These are phyloP conservation scores for Nymphaea colorata DNA, from an alignment of 164 flowering plant genomes.

Conservation along the genomic window DNA sequence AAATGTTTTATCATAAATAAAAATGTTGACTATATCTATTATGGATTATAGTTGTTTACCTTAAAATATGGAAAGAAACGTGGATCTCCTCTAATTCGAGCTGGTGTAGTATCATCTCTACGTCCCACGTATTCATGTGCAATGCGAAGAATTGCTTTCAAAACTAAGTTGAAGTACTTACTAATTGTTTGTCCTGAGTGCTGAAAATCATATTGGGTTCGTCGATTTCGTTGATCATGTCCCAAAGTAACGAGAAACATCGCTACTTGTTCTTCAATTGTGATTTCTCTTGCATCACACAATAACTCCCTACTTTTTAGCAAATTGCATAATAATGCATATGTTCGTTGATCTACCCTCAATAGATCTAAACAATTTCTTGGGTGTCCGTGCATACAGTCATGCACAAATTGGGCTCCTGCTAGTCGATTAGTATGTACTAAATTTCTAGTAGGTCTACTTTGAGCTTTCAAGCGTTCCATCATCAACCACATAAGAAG, in stretches of 20 bases:
- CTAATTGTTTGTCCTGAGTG: slow-evolving; percentile 1
- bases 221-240: slow-evolving; percentile 2
- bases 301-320: slow-evolving; percentile 2
- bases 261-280: slow-evolving; percentile 9
- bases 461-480: no score
- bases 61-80: slow-evolving; percentile 6
- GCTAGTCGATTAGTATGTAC: no score
- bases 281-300: slow-evolving; percentile 2
- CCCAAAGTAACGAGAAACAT: slow-evolving; percentile 7
- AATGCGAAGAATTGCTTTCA: slow-evolving; percentile 5
- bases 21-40: not conserved
- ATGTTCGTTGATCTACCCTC: slow-evolving; percentile 2
- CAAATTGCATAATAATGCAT: not conserved
- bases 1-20: not conserved
- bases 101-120: not conserved
- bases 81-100: not conserved
- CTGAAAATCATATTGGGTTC: not conserved
- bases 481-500: no score
- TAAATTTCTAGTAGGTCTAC: no score
- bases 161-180: slow-evolving; percentile 5
- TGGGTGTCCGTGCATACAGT: not conserved
- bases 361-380: not conserved
- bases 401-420: not conserved
- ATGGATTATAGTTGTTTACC: not conserved
- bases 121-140: slow-evolving; percentile 2